Base-by-base conservation (phyloP, 176 grass and related monocot species). In the Musa acuminata region DNA sequence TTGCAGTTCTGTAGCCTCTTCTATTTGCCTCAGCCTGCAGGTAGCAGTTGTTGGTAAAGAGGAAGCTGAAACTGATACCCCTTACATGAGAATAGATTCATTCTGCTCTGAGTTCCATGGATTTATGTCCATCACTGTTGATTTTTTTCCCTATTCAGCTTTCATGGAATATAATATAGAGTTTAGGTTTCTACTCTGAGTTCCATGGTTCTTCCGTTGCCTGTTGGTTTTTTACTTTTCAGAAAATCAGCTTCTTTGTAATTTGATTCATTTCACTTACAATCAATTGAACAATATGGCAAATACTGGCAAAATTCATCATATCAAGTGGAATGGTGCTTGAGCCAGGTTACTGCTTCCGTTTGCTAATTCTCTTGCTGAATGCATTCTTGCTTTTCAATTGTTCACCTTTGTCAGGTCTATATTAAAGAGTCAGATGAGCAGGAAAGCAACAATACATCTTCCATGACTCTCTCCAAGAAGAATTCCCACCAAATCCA, bases 381-480 rank as follows among this genome's bases (percentile, higher is more conserved):
- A 71, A 73, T 20, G 43, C 27, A 72, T 81, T 65, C 64, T 75
- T 72, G 80, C 80, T 78, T 63, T 9, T 60, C 24, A 55, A 35
- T 26, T 8, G 11, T 14, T 64, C 11, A 27, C 55, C 13, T 81
- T 77, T 55, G 3, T 67, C 67, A 85, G 83, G 74, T 13, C 14
- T 64, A 76, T 23, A 77, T 43, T 26, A 85, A 73, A 85, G 78
- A 79, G 23, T 75, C 62, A 60, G 85, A 73, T n/a, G 82, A 85
- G 77, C 85, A 84, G 79, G 80, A 87, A 75, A 90, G 77, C 72
- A 85, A 51, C 67, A 88, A 71, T 76, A 79, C 72, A 65, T 78
- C 80, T 51, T 80, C 69, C 67, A 50, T 82, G 8, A 17, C 69
- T 62, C 59, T 75, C 60, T 87, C 86, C 49, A 94, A 89, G 74